phyloP scores from a whole-genome alignment of 495 filamentous ascomycete species.

The Pseudevernia furfuracea region DNA sequence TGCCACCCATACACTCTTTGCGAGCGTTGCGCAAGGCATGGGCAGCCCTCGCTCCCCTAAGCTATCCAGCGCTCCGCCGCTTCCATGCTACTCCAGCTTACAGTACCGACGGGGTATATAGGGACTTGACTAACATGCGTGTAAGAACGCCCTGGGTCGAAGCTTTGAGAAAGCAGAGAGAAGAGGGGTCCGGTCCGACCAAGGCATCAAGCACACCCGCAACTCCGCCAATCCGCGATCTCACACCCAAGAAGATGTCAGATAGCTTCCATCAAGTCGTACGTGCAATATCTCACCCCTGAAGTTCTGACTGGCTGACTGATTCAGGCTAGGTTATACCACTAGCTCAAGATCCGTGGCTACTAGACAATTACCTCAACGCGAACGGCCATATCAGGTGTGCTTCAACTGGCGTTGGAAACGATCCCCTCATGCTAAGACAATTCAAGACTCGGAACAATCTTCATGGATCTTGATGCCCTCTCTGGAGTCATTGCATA shows the following conservation, averaged over 20 bases:
- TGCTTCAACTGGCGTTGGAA: slow-evolving; percentile 9
- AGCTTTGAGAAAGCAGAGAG: slow-evolving; percentile 48
- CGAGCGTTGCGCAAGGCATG: not conserved
- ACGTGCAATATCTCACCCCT: slow-evolving; percentile 23
- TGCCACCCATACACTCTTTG: not conserved
- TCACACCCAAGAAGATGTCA: slow-evolving; percentile 56
- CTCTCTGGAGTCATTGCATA: slow-evolving; percentile 73
- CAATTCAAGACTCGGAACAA: slow-evolving; percentile 49
- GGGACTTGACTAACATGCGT: slow-evolving; percentile 45
- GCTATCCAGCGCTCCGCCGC: not conserved
- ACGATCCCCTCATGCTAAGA: slow-evolving; percentile 10
- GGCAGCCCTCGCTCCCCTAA: not conserved
- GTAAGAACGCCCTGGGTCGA: slow-evolving; percentile 66
- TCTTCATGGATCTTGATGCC: slow-evolving; percentile 80
- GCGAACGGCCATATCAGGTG: slow-evolving; percentile 56
- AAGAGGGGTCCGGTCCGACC: slow-evolving; percentile 31
- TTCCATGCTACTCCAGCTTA: slow-evolving; percentile 14
- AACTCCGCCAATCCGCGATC: slow-evolving; percentile 38
- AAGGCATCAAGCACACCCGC: slow-evolving; percentile 27
- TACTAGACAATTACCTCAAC: slow-evolving; percentile 62
- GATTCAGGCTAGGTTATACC: slow-evolving; percentile 47
- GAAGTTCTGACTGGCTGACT: slow-evolving; percentile 15
- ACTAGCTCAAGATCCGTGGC: slow-evolving; percentile 61
- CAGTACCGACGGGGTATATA: slow-evolving; percentile 45
- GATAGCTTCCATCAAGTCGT: slow-evolving; percentile 59